A percentile compares a stretch with the other conserved stretches of the same genome.
phyloP scores from a whole-genome alignment of 352 stramenopile genomes.

The Salisapilia sapeloensis region DNA sequence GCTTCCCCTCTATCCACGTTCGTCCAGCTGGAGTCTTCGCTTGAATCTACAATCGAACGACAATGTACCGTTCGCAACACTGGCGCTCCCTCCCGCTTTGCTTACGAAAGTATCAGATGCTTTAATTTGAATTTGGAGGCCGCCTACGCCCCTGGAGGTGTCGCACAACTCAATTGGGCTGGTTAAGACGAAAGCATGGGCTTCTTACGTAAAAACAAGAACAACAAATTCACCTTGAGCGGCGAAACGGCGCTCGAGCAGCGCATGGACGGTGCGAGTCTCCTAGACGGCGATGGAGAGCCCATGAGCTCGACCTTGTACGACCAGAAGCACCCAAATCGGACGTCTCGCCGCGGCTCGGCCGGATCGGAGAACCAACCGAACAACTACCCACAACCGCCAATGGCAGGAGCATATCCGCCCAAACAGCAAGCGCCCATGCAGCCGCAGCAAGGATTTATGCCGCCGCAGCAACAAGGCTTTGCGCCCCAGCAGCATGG shows the following conservation, averaged over 20 bases:
- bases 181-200: too few species aligned
- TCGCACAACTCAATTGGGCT: too few species aligned
- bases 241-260: constrained; percentile 61
- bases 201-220: constrained; percentile 79
- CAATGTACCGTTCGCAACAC: too few species aligned
- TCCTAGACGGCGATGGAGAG: constrained; percentile 70
- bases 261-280: constrained; percentile 70
- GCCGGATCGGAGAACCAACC: constrained; percentile 46
- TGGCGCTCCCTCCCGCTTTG: too few species aligned
- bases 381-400: constrained; percentile 13
- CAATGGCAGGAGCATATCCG: constrained; percentile 21
- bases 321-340: constrained; percentile 21
- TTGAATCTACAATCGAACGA: too few species aligned
- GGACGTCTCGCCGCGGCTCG: constrained; percentile 23
- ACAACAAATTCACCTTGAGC: constrained; percentile 43
- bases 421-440: constrained; percentile 47
- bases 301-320: constrained; percentile 55
- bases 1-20: too few species aligned
- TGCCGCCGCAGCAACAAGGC: too few species aligned
- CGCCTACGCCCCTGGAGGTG: too few species aligned
- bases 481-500: constrained; percentile 1
- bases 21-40: too few species aligned
- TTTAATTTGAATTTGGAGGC: too few species aligned
- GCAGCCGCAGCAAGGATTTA: too few species aligned
- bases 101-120: too few species aligned